phyloP scores from a whole-genome alignment of 805 yeast species.

The Metschnikowia aberdeeniae region DNA sequence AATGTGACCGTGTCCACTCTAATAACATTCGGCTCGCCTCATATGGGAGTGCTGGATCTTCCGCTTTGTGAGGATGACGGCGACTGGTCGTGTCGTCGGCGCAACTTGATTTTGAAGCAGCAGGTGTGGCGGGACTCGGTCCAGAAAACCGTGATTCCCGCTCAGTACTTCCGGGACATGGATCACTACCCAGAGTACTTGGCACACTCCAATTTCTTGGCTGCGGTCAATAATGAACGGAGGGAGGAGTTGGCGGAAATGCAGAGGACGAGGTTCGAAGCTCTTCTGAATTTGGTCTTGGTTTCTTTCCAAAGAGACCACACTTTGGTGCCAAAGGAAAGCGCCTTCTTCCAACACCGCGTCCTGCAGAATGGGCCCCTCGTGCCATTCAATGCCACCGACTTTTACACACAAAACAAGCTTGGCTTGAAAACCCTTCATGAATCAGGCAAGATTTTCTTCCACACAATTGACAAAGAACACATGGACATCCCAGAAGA shows the following conservation, averaged over 20 bases:
- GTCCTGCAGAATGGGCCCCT: constrained; percentile 40
- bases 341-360: constrained; percentile 61
- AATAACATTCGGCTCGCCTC: constrained; percentile 79
- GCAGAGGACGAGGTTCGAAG: constrained; percentile 42
- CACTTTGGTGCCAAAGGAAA: constrained; percentile 69
- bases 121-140: constrained; percentile 58
- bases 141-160: constrained; percentile 59
- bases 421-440: constrained; percentile 56
- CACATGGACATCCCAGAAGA: constrained; percentile 66
- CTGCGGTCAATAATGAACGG: constrained; percentile 62
- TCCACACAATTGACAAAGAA: constrained; percentile 47
- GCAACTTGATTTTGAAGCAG: constrained; percentile 50
- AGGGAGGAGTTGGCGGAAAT: constrained; percentile 26
- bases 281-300: constrained; percentile 53
- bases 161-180: constrained; percentile 73
- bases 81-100: constrained; percentile 57
- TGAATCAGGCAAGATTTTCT: constrained; percentile 42
- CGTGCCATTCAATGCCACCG: constrained; percentile 47
- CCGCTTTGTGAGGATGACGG: constrained; percentile 49
- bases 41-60: constrained; percentile 67
- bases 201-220: constrained; percentile 54
- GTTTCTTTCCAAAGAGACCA: constrained; percentile 57
- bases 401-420: constrained; percentile 48
- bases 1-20: constrained; percentile 40
- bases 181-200: constrained; percentile 50